Evolutionary conservation across 1,284 basidiomycete genomes (phyloP).

Genomic region (Sporisorium reilianum): DNA sequence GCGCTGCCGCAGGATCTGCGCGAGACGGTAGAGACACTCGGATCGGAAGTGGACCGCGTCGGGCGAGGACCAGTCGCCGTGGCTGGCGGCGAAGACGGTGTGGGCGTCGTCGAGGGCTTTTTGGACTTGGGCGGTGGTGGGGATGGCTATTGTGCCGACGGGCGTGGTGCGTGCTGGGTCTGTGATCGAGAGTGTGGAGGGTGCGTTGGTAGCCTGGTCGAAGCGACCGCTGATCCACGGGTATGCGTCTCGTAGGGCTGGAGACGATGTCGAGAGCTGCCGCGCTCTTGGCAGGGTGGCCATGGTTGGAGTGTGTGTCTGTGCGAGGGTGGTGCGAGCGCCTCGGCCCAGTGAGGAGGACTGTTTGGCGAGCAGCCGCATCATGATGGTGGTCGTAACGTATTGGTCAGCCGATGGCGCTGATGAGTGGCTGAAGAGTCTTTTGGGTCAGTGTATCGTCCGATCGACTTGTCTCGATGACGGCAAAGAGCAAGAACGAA

Average conservation of each 20-base stretch:
- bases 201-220: not conserved
- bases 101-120: constrained; percentile 23
- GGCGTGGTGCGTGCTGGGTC: constrained; percentile 19
- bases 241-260: not conserved
- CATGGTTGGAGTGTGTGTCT: not conserved
- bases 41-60: constrained; percentile 25
- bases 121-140: constrained; percentile 19
- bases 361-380: not conserved
- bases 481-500: not conserved
- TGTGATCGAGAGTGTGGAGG: constrained; percentile 9
- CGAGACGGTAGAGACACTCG: constrained; percentile 25
- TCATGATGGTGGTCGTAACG: constrained; percentile 1
- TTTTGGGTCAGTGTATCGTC: not conserved
- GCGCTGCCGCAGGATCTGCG: constrained; percentile 23
- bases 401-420: not conserved
- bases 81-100: constrained; percentile 14
- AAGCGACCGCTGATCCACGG: constrained; percentile 32
- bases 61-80: constrained; percentile 29
- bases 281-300: not conserved
- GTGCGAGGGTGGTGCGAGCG: not conserved
- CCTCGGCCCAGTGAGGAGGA: not conserved
- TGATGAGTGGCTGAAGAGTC: not conserved
- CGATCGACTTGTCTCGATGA: not conserved
- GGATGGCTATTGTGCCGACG: constrained; percentile 24
- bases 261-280: not conserved